Percentiles rank a stretch among this genome's conserved stretches.
These are phyloP conservation scores for Daldinia sp. DNA, from an alignment of 2,329 filamentous ascomycete species.

Conservation along the genomic window DNA sequence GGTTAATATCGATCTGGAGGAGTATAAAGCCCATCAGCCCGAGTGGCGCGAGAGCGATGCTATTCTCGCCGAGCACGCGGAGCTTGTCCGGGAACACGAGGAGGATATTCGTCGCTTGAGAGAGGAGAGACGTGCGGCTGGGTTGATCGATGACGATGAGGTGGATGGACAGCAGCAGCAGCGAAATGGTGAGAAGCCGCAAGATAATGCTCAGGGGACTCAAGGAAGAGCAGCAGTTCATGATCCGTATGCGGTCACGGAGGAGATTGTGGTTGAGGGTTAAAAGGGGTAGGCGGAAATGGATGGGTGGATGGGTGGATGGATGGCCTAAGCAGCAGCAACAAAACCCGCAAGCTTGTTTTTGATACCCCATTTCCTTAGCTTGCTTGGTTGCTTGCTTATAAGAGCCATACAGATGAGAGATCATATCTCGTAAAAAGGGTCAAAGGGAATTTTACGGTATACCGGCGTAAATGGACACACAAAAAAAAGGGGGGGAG, in stretches of 20 bases:
- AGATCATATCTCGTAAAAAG: not conserved
- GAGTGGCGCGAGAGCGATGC: constrained; percentile 65
- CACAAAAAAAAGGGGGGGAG: constrained; percentile 1
- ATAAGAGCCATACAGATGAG: not conserved
- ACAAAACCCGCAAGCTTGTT: constrained; percentile 26
- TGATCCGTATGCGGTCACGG: constrained; percentile 11
- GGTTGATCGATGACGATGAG: constrained; percentile 56
- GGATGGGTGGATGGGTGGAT: not conserved
- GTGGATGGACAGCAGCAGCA: constrained; percentile 57
- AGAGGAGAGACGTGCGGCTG: constrained; percentile 54
- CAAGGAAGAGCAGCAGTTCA: constrained; percentile 35
- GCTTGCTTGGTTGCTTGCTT: constrained; percentile 21
- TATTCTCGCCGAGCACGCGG: constrained; percentile 65
- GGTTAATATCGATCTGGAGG: constrained; percentile 69
- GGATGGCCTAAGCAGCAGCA: constrained; percentile 4
- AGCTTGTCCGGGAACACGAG: constrained; percentile 59
- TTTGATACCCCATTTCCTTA: constrained; percentile 49
- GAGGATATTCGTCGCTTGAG: constrained; percentile 59
- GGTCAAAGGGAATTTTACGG: not conserved
- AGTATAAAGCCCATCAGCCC: constrained; percentile 65
- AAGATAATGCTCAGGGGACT: constrained; percentile 52
- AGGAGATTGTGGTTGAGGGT: constrained; percentile 38
- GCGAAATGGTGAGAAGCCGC: constrained; percentile 49
- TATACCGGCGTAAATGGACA: constrained; percentile 16
- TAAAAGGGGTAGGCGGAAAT: not conserved